Evolutionary conservation across 2,329 filamentous ascomycete genomes (phyloP).

Genomic region (Cytospora mali): DNA sequence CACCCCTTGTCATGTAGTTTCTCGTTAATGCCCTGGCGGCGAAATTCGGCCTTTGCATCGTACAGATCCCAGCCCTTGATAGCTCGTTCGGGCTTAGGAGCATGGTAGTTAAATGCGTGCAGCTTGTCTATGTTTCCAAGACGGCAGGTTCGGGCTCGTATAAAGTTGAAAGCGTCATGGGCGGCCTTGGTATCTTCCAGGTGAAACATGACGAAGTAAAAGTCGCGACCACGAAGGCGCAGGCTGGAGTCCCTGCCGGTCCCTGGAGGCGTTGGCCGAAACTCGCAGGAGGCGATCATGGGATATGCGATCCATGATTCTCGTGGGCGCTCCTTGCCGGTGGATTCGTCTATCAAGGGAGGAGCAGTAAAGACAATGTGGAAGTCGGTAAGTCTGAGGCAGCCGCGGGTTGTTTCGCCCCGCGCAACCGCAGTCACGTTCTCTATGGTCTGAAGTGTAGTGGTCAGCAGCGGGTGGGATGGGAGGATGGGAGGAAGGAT

Average conservation of each 20-base stretch:
- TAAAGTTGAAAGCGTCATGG: slow-evolving; percentile 84
- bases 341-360: slow-evolving; percentile 33
- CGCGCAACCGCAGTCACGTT: slow-evolving; percentile 63
- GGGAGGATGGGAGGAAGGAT: neutral
- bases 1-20: slow-evolving; percentile 79
- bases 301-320: slow-evolving; percentile 95
- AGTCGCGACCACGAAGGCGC: slow-evolving; percentile 87
- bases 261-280: slow-evolving; percentile 71
- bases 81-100: slow-evolving; percentile 68
- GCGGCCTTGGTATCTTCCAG: slow-evolving; percentile 75
- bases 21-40: slow-evolving; percentile 81
- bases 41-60: slow-evolving; percentile 82
- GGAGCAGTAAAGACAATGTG: slow-evolving; percentile 59
- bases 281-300: slow-evolving; percentile 79
- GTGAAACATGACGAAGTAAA: slow-evolving; percentile 90
- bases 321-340: slow-evolving; percentile 40
- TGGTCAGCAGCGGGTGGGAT: slow-evolving; percentile 9
- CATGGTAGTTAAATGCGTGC: slow-evolving; percentile 85
- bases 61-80: slow-evolving; percentile 84
- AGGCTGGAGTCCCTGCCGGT: slow-evolving; percentile 78
- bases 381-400: slow-evolving; percentile 63
- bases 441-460: slow-evolving; percentile 52
- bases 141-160: slow-evolving; percentile 79
- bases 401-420: slow-evolving; percentile 59
- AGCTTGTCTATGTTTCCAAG: slow-evolving; percentile 83